Percentiles rank a stretch among this genome's conserved stretches.
phyloP scores from a whole-genome alignment of 2,329 filamentous ascomycete genomes.

The Cryphonectria carpinicola region DNA sequence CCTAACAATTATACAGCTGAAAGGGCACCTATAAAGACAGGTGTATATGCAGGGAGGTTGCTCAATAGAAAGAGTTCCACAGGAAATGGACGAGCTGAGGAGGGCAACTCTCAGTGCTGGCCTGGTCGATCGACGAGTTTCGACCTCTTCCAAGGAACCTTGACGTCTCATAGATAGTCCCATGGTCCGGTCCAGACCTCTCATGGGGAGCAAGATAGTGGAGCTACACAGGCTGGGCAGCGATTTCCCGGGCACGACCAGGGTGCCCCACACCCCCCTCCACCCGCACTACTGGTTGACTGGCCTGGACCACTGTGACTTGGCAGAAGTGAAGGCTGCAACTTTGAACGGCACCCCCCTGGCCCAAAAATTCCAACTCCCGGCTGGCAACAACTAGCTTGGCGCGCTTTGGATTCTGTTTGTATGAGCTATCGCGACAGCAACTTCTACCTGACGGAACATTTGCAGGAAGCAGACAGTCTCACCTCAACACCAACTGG shows the following conservation, averaged over 20 bases:
- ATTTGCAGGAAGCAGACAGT: neutral
- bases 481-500: neutral
- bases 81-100: neutral
- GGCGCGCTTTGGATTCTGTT: conserved; percentile 20
- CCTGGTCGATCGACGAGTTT: conserved; percentile 25
- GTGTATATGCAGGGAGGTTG: neutral
- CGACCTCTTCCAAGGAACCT: conserved; percentile 23
- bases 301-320: neutral
- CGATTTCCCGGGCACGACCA: neutral
- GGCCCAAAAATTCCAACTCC: conserved; percentile 19
- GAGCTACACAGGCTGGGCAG: conserved; percentile 20
- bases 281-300: neutral
- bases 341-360: conserved; percentile 8
- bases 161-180: conserved; percentile 29
- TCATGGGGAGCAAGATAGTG: conserved; percentile 12
- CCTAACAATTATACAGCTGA: neutral
- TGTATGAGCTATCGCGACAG: conserved; percentile 23
- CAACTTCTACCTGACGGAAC: neutral
- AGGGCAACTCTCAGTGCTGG: conserved; percentile 17
- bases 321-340: neutral
- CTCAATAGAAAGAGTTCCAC: conserved; percentile 7
- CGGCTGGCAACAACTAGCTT: conserved; percentile 25
- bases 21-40: neutral
- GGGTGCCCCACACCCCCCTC: neutral
- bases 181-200: conserved; percentile 14